These are phyloP conservation scores for Centrapalus pauciflorus DNA, from an alignment of 129 eudicot genomes.

Conservation along the genomic window DNA sequence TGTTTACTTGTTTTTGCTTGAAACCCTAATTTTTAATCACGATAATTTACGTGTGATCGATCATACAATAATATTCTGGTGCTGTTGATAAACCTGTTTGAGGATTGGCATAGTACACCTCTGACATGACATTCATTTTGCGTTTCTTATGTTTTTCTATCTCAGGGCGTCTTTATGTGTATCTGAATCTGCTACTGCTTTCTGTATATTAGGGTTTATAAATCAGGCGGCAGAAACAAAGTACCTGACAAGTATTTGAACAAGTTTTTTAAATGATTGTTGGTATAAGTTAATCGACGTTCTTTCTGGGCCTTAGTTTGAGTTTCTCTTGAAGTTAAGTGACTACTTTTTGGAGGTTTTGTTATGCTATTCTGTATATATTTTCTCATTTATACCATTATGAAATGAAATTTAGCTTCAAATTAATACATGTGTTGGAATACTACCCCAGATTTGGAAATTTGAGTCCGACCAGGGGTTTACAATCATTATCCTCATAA, in stretches of 20 bases:
- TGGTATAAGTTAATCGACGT: neutral
- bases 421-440: neutral
- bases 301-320: neutral
- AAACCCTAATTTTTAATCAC: constrained; percentile 19
- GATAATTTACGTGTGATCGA: neutral
- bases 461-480: neutral
- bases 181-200: neutral
- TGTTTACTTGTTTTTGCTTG: neutral
- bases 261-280: neutral
- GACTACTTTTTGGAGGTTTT: neutral
- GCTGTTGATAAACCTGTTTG: neutral
- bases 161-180: neutral
- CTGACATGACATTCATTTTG: neutral
- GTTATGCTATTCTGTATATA: neutral
- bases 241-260: neutral
- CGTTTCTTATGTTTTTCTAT: neutral
- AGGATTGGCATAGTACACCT: constrained; percentile 1
- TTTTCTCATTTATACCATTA: neutral
- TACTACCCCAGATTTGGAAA: neutral
- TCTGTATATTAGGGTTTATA: neutral
- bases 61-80: neutral
- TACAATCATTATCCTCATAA: too few relatives aligned
- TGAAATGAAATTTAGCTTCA: neutral
- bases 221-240: neutral
- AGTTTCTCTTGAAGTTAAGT: neutral